Evolutionary conservation across 2,329 filamentous ascomycete genomes (phyloP).

Genomic region (Pseudogymnoascus sp.): DNA sequence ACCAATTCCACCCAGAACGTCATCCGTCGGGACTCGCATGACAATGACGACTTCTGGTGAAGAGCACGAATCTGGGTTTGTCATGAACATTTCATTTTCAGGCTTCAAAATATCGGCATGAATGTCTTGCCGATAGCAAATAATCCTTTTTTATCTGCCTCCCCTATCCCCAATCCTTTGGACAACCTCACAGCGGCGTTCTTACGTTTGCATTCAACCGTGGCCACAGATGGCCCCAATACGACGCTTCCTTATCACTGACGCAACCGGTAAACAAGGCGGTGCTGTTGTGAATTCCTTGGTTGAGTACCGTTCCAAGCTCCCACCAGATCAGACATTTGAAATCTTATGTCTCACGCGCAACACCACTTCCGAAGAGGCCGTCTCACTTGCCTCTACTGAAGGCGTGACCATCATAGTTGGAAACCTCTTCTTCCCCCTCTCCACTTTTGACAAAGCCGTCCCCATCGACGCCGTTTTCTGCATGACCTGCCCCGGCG

Average conservation of each 20-base stretch:
- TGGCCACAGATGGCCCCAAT: not conserved
- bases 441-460: constrained; percentile 39
- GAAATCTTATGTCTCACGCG: constrained; percentile 47
- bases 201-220: not conserved
- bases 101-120: not conserved
- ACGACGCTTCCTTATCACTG: constrained; percentile 24
- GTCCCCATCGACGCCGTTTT: constrained; percentile 45
- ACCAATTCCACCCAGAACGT: not conserved
- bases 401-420: constrained; percentile 42
- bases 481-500: constrained; percentile 35
- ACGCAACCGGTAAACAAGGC: constrained; percentile 32
- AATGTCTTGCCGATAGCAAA: not conserved
- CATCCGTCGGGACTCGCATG: not conserved
- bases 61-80: not conserved
- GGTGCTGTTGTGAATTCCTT: constrained; percentile 23
- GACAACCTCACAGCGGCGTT: not conserved
- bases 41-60: not conserved
- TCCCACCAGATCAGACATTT: constrained; percentile 21
- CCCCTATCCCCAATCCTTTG: no score
- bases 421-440: constrained; percentile 43
- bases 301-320: constrained; percentile 14
- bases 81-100: not conserved
- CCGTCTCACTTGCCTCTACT: constrained; percentile 36
- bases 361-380: constrained; percentile 35
- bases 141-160: not conserved